Conservation (phyloP, 2,329 filamentous ascomycete genomes). For the Microcyclospora pomicola region DNA sequence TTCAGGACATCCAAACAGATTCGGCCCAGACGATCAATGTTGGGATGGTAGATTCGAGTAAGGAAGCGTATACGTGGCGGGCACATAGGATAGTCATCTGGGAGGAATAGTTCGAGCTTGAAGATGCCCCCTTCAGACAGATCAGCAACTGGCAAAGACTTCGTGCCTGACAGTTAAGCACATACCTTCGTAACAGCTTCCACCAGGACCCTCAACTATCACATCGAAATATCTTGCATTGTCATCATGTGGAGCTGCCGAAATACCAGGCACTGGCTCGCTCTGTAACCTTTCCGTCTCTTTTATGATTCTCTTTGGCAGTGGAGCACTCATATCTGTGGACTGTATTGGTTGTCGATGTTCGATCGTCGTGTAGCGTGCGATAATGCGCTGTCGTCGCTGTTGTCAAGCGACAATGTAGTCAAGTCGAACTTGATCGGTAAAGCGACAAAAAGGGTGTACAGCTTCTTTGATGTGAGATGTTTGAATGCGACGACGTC, state of each 20-base stretch:
- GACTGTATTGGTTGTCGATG: background rate
- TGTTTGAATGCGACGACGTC: too few species aligned
- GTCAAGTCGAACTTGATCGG: too few species aligned
- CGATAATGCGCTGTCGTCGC: too few species aligned
- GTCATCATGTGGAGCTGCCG: conserved; percentile 87
- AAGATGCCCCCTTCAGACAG: conserved; percentile 59
- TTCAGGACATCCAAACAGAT: conserved; percentile 97
- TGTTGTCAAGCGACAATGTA: too few species aligned
- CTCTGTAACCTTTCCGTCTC: conserved; percentile 95
- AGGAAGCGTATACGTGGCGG: conserved; percentile 96
- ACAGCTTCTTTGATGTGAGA: too few species aligned
- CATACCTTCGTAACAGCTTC: conserved; percentile 88
- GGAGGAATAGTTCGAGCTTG: conserved; percentile 92
- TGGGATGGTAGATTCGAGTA: conserved; percentile 98
- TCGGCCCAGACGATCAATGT: conserved; percentile 92
- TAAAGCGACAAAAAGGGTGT: too few species aligned
- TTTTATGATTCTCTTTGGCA: conserved; percentile 95
- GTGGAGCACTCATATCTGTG: conserved; percentile 39
- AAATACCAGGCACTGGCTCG: conserved; percentile 93
- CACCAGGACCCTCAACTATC: conserved; percentile 79
- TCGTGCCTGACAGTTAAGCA: background rate
- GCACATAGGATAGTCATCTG: conserved; percentile 98
- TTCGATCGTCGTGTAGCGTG: background rate
- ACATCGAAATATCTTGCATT: conserved; percentile 98
- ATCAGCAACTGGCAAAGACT: background rate